phyloP scores from a whole-genome alignment of 345 rosid species.

The Salix suchowensis region DNA sequence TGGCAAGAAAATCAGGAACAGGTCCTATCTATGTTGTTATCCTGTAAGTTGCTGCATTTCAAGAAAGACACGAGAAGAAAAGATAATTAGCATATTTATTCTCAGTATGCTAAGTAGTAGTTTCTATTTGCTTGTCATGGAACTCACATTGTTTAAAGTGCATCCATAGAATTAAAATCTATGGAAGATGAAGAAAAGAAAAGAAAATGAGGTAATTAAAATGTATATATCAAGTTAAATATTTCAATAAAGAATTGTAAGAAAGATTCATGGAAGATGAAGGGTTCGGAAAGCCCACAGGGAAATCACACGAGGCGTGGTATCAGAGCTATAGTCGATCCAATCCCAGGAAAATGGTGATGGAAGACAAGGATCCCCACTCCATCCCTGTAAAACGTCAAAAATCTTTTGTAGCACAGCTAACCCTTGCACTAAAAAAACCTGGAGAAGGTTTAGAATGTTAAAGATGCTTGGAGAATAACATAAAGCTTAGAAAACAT shows the following conservation, averaged over 20 bases:
- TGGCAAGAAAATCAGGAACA: slow-evolving; percentile 18
- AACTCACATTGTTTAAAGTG: slow-evolving; percentile 22
- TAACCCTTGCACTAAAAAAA: too few species aligned
- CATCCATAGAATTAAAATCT: slow-evolving; percentile 21
- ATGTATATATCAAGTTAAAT: background rate
- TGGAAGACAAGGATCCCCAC: slow-evolving; percentile 22
- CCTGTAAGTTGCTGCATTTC: slow-evolving; percentile 2
- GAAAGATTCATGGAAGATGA: background rate
- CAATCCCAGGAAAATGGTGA: slow-evolving; percentile 15
- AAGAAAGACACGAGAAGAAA: background rate
- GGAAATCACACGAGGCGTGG: slow-evolving; percentile 12
- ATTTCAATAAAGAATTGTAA: background rate
- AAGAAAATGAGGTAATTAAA: background rate
- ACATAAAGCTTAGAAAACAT: too few species aligned
- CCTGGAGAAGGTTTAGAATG: too few species aligned
- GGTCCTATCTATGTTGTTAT: slow-evolving; percentile 7
- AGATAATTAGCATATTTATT: background rate
- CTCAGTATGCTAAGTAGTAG: background rate
- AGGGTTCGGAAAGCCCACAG: slow-evolving; percentile 3
- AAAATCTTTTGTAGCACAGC: background rate
- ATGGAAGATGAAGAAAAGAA: slow-evolving; percentile 4
- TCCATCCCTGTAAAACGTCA: slow-evolving; percentile 1
- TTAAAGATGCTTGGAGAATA: too few species aligned
- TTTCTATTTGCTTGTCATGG: background rate
- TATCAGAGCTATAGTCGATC: slow-evolving; percentile 8